Evolutionary conservation across 2,329 filamentous ascomycete species (phyloP), one percentile per base, ranked within the genome.

Genomic region (Penicillium decumbens): DNA sequence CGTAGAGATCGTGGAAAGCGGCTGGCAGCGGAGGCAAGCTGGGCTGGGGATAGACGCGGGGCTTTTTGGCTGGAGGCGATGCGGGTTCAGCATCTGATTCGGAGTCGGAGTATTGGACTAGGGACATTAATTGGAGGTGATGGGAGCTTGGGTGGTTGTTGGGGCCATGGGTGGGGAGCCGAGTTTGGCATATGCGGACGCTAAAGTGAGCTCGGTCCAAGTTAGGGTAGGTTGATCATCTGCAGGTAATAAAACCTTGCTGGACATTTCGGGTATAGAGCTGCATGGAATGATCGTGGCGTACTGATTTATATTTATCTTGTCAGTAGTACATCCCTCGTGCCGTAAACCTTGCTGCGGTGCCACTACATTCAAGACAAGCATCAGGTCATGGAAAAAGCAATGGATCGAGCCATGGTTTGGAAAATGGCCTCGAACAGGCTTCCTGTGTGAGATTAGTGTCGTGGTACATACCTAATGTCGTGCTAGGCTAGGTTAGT

Each of bases 1-100:
- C 87, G 71, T 98, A 97, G 47, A 97, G 79, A 68, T 96, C 88
- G 68, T 90, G 88, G 69, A 98, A 97, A 47, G 81, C 75, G 10
- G 83, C 71, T 7, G 91, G 92, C 20, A 96, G 78, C 7, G 90
- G 88, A 27, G 88, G 89, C 30, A 91, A 72, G 10, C 24, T 24
- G n/a, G 4, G 25, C 18, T 2, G 13, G 24, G 45, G 9, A 10
- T 35, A 63, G 60, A 51, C 63, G 20, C 59, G 55, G 27, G 49
- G 50, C 46, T 56, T 63, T 41, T 67, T 70, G 43, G 57, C 43
- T 45, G 59, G 59, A 48, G 54, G 56, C 29, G 49, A 37, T 50
- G 50, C 41, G 12, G 50, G 20, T 13, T 68, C 67, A 25, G 60
- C 61, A 55, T 75, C 64, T 49, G 72, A 67, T 60, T 74, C 64